Evolutionary conservation across 2,329 filamentous ascomycete genomes (phyloP).

Genomic region (Colletotrichum viniferum): DNA sequence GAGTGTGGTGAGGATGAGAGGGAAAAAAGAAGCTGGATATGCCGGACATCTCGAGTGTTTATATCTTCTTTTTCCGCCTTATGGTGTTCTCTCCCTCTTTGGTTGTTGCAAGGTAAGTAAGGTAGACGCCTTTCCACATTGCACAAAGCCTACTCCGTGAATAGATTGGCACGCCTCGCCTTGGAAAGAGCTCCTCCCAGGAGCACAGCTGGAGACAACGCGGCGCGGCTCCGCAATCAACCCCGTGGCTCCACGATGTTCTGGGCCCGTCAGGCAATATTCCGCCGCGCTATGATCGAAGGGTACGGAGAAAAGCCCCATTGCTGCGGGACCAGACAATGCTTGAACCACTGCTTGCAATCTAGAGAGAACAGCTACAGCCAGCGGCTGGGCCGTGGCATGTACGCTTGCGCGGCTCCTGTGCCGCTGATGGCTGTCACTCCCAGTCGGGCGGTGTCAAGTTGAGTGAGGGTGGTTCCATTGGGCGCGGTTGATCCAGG

Average conservation of each 20-base stretch:
- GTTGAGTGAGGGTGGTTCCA: conserved; percentile 6
- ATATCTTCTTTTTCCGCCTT: not conserved
- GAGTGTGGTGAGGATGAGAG: not conserved
- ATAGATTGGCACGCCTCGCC: not conserved
- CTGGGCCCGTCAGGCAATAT: not conserved
- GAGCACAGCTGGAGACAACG: not conserved
- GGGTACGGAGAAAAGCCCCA: not conserved
- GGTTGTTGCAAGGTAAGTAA: not conserved
- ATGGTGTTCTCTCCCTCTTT: not conserved
- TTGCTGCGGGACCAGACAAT: not conserved
- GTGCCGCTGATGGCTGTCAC: not conserved
- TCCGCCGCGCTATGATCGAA: not conserved
- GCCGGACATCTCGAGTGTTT: not conserved
- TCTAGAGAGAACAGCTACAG: not conserved
- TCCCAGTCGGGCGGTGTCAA: conserved; percentile 4
- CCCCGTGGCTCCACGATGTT: not conserved
- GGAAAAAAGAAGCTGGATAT: not conserved
- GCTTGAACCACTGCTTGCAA: not conserved
- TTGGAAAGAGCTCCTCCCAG: not conserved
- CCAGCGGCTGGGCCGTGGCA: not conserved
- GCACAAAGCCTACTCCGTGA: not conserved
- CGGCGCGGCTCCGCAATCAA: conserved; percentile 1
- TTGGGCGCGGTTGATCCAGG: not conserved
- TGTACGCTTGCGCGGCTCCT: conserved; percentile 8
- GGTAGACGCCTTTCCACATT: not conserved